Conservation (phyloP, 768 basidiomycete genomes). For the Amanita rubescens region DNA sequence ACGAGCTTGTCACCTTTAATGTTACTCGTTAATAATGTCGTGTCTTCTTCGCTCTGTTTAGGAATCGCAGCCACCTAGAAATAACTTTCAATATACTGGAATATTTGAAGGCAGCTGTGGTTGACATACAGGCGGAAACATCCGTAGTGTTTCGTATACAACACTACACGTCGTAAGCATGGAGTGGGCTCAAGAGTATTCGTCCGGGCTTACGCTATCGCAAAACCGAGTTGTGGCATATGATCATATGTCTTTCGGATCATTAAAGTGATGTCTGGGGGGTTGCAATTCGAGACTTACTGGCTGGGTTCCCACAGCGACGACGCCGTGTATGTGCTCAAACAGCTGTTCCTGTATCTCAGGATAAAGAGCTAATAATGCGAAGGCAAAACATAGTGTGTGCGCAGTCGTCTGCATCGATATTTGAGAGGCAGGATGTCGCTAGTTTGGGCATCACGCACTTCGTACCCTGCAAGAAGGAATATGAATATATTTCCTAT, state of each 20-base stretch:
- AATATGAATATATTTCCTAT: constrained; percentile 42
- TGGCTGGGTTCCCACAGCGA: constrained; percentile 24
- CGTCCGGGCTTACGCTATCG: constrained; percentile 25
- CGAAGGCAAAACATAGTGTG: constrained; percentile 31
- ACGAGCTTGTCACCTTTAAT: constrained; percentile 28
- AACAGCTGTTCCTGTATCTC: constrained; percentile 30
- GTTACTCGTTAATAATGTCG: constrained; percentile 28
- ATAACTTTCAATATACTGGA: background rate
- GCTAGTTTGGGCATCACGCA: constrained; percentile 11
- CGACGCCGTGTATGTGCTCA: constrained; percentile 25
- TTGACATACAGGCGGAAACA: constrained; percentile 35
- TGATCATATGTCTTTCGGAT: constrained; percentile 30
- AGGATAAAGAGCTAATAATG: constrained; percentile 31
- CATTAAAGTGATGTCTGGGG: background rate
- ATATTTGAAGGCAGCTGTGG: background rate
- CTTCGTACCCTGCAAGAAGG: constrained; percentile 58
- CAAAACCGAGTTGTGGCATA: constrained; percentile 30
- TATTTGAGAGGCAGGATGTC: background rate
- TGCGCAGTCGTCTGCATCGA: constrained; percentile 24
- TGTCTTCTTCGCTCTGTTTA: constrained; percentile 40
- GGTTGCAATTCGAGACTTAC: constrained; percentile 14
- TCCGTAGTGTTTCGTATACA: constrained; percentile 41
- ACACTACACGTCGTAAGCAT: constrained; percentile 23
- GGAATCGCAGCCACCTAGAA: constrained; percentile 33
- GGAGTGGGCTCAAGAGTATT: background rate